Evolutionary conservation across 2,329 filamentous ascomycete species (phyloP), one percentile per base, ranked within the genome.

Genomic region (Cladophialophora bantiana): DNA sequence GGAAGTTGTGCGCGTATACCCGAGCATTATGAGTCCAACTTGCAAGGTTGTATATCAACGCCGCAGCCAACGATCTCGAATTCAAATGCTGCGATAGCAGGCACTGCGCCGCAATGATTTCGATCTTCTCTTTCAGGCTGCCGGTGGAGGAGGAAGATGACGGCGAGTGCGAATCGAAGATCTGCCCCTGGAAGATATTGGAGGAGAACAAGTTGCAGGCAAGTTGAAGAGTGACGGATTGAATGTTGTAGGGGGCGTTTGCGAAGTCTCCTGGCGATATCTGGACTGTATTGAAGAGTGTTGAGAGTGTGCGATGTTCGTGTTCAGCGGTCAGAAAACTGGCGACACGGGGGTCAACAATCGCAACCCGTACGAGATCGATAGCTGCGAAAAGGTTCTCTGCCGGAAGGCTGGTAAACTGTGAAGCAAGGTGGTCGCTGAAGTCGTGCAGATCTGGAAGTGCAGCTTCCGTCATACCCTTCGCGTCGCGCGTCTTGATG

Each of bases 161-260:
- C 9, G 50, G 26, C 18, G 52, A 31, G 1, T 50, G 38, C 40
- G 32, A 13, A 38, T 20, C 38, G 6, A 91, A 80, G 7, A 94
- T 82, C 68, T 89, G 85, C 2, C 87, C 83, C 0, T 88, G 83
- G 73, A 90, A 96, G 0, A 96, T 82, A 0, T 87, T 85, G 0
- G 89, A 90, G 0, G 87, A 89, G 80, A 96, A 97, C 50, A 96
- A 82, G 74, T 97, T 97, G 79, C 93, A 96, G 1, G 88, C 85
- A 74, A 94, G 85, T 72, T 97, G 94, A 26, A 96, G 80, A 0
- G 92, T 90, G 15, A 96, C 92, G 1, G 97, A 87, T 13, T 93
- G 89, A 1, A 96, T 84, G 4, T 91, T 89, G 75, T 97, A 97
- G 0, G 93, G 92, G 48, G 89, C 91, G 0, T 81, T 78, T 7